Evolutionary conservation across 2,329 filamentous ascomycete species (phyloP).

Genomic region (Neonectria faginata): DNA sequence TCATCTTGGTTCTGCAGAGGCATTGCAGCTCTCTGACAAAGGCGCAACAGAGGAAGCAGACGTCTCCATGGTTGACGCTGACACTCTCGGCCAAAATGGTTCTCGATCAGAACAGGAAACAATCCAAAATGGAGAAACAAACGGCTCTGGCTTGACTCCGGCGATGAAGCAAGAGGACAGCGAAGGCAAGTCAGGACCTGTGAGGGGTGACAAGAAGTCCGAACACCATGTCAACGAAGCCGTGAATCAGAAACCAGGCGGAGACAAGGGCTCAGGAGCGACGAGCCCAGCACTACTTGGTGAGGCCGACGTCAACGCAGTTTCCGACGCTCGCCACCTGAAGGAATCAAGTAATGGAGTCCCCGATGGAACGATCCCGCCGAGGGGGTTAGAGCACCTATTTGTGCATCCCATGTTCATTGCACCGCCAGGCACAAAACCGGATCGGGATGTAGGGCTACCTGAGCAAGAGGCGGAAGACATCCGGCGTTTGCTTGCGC

Average conservation of each 20-base stretch:
- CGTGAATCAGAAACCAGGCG: slow-evolving; percentile 12
- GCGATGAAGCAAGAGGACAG: slow-evolving; percentile 30
- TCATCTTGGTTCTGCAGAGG: slow-evolving; percentile 14
- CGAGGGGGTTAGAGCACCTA: slow-evolving; percentile 54
- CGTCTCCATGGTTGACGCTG: slow-evolving; percentile 49
- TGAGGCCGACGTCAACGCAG: slow-evolving; percentile 4
- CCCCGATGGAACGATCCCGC: slow-evolving; percentile 16
- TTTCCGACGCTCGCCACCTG: slow-evolving; percentile 17
- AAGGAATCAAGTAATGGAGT: slow-evolving; percentile 24
- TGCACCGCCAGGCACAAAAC: slow-evolving; percentile 69
- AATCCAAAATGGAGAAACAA: slow-evolving; percentile 25
- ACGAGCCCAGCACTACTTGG: slow-evolving; percentile 5
- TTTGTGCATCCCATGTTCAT: slow-evolving; percentile 81
- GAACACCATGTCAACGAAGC: slow-evolving; percentile 11
- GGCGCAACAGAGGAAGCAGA: slow-evolving; percentile 41
- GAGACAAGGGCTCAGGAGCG: background rate
- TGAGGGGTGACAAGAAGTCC: slow-evolving; percentile 9
- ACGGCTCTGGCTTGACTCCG: slow-evolving; percentile 6
- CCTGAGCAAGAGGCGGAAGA: slow-evolving; percentile 82
- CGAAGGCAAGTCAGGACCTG: slow-evolving; percentile 1
- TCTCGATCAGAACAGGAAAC: slow-evolving; percentile 29
- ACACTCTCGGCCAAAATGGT: slow-evolving; percentile 37
- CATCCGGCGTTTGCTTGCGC: slow-evolving; percentile 76
- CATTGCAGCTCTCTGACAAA: slow-evolving; percentile 24
- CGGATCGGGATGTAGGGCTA: slow-evolving; percentile 78